Evolutionary conservation across 257 asterid species (phyloP).

Genomic region (Cinchona pubescens): DNA sequence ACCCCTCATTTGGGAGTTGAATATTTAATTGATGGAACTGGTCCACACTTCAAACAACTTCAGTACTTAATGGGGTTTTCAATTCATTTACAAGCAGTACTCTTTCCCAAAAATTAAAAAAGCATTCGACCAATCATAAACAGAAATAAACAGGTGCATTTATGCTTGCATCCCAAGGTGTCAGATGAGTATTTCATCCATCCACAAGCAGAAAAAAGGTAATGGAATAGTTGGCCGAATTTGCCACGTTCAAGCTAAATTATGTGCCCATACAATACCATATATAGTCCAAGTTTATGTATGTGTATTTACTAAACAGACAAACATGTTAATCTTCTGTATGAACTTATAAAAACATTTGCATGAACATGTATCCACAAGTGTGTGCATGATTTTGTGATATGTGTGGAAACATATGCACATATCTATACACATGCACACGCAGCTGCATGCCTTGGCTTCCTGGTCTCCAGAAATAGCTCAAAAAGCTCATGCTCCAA

Average conservation of each 20-base stretch:
- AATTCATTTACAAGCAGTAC: neutral
- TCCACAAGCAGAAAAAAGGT: neutral
- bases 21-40: neutral
- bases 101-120: neutral
- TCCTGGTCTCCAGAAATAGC: slow-evolving; percentile 41
- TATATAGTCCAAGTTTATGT: neutral
- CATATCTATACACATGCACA: neutral
- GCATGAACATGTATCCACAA: neutral
- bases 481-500: slow-evolving; percentile 51
- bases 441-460: slow-evolving; percentile 47
- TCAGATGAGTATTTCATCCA: neutral
- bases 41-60: neutral
- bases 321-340: neutral
- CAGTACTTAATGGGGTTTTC: too few relatives aligned
- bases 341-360: neutral
- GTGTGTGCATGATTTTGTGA: neutral
- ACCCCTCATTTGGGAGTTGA: neutral
- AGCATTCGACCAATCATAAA: neutral
- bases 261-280: neutral
- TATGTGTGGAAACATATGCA: neutral
- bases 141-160: too few relatives aligned
- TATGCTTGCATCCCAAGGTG: neutral
- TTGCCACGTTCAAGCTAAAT: neutral
- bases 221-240: neutral
- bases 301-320: neutral